Conservation (phyloP, 345 rosid genomes). For the Noccaea caerulescens region DNA sequence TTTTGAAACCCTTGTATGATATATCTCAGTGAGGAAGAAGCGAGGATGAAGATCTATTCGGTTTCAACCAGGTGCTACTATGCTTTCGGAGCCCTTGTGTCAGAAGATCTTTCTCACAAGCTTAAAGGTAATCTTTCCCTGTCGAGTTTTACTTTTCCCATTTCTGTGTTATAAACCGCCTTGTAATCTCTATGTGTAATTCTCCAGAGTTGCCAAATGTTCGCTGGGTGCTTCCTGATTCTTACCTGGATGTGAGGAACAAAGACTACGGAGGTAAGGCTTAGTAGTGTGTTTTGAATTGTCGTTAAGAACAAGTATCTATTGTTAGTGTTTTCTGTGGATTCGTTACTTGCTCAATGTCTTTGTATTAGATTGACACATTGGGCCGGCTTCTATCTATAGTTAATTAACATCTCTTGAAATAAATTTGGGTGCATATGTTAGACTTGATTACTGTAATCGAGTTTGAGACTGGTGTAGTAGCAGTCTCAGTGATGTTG, state of each 20-base stretch:
- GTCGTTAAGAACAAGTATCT: neutral
- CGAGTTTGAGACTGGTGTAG: neutral
- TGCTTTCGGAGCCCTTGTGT: slow-evolving; percentile 89
- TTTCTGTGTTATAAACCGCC: neutral
- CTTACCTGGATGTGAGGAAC: slow-evolving; percentile 88
- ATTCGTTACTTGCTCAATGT: slow-evolving; percentile 4
- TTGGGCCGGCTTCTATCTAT: neutral
- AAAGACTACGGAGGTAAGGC: slow-evolving; percentile 91
- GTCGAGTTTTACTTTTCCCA: neutral
- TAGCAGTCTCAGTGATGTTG: neutral
- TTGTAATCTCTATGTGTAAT: slow-evolving; percentile 9
- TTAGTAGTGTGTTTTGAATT: neutral
- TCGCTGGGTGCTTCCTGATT: slow-evolving; percentile 98
- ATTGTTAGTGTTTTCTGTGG: neutral
- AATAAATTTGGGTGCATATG: neutral
- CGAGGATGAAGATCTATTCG: slow-evolving; percentile 83
- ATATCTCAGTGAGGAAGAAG: slow-evolving; percentile 74
- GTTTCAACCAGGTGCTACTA: slow-evolving; percentile 77
- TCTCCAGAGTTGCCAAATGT: slow-evolving; percentile 71
- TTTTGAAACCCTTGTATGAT: neutral
- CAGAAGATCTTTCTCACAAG: slow-evolving; percentile 71
- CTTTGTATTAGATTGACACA: neutral
- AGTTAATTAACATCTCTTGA: neutral
- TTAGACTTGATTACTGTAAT: neutral
- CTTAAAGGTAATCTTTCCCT: slow-evolving; percentile 60